Evolutionary conservation across 2,329 filamentous ascomycete genomes (phyloP).

Genomic region (Trichoderma guizhouense): DNA sequence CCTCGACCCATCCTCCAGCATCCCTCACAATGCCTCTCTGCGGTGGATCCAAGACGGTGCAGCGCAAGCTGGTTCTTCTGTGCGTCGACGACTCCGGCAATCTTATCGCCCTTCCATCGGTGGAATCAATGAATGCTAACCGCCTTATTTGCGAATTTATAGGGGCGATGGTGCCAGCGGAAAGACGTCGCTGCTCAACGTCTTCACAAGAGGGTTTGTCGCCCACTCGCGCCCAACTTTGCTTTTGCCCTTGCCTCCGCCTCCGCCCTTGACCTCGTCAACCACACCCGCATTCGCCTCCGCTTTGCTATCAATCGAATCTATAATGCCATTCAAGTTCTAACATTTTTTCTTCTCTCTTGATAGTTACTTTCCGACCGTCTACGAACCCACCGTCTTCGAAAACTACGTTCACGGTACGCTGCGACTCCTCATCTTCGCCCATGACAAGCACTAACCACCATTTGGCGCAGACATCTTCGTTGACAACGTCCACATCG

Average conservation of each 20-base stretch:
- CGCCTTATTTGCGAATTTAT: conserved; percentile 8
- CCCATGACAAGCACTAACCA: neutral
- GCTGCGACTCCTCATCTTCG: conserved; percentile 23
- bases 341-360: conserved; percentile 1
- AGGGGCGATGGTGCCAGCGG: conserved; percentile 95
- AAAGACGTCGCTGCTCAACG: conserved; percentile 95
- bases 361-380: conserved; percentile 86
- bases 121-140: neutral
- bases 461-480: conserved; percentile 73
- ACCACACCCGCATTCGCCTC: neutral
- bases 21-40: conserved; percentile 41
- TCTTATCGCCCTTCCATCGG: neutral
- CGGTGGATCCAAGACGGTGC: conserved; percentile 77
- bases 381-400: conserved; percentile 97
- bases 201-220: conserved; percentile 92
- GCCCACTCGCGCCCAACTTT: neutral
- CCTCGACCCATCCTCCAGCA: neutral
- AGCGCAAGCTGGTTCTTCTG: conserved; percentile 95
- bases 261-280: neutral
- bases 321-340: neutral
- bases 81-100: conserved; percentile 36
- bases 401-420: conserved; percentile 98
- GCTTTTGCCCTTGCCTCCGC: neutral
- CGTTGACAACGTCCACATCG: conserved; percentile 94
- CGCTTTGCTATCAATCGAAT: neutral